phyloP scores from a whole-genome alignment of 2,329 filamentous ascomycete genomes.

The Cadophora malorum region DNA sequence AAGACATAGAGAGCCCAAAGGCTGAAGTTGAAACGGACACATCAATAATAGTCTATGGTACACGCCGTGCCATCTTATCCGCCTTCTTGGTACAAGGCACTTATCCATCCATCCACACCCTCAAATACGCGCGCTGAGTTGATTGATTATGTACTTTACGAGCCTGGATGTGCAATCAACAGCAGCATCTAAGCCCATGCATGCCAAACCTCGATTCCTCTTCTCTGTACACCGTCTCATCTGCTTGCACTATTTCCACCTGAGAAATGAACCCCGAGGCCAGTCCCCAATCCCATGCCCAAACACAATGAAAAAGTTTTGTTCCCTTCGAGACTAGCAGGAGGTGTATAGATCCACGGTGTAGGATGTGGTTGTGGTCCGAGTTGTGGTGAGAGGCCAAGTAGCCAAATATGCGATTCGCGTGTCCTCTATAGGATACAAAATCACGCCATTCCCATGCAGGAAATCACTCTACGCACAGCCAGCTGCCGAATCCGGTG shows the following conservation, averaged over 20 bases:
- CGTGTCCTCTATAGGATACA: conserved; percentile 32
- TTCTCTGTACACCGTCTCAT: conserved; percentile 10
- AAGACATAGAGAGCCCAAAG: background rate
- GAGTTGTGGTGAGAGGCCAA: conserved; percentile 15
- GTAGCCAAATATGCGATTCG: conserved; percentile 23
- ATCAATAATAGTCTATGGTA: conserved; percentile 26
- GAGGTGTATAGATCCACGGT: conserved; percentile 19
- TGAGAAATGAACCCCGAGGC: conserved; percentile 2
- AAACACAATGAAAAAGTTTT: conserved; percentile 29
- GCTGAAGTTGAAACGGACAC: background rate
- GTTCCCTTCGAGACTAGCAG: conserved; percentile 15
- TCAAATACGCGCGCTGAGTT: conserved; percentile 19
- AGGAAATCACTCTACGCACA: conserved; percentile 35
- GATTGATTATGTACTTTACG: conserved; percentile 33
- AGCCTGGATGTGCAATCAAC: conserved; percentile 30
- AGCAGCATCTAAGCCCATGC: conserved; percentile 26
- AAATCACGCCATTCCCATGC: conserved; percentile 30
- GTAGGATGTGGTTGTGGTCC: conserved; percentile 7
- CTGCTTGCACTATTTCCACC: background rate
- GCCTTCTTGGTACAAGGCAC: background rate
- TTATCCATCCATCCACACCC: background rate
- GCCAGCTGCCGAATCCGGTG: conserved; percentile 35
- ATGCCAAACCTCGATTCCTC: conserved; percentile 13
- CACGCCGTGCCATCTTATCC: conserved; percentile 7
- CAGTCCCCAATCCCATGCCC: conserved; percentile 12